Conservation (phyloP, 306 rosid genomes). For the Chamaecrista fasciculata region DNA sequence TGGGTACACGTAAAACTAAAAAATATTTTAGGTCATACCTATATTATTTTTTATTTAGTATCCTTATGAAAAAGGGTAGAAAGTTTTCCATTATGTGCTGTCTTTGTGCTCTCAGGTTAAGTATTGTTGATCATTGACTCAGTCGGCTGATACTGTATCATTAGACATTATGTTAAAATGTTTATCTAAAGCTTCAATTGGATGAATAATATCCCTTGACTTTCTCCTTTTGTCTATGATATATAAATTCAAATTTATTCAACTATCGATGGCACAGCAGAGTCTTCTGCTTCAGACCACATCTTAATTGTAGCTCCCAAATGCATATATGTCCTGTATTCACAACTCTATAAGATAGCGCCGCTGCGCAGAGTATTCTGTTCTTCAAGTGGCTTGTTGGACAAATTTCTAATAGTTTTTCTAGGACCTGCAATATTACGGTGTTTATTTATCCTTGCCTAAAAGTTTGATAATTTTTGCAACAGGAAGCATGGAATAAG, state of each 20-base stretch:
- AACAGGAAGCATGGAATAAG: slow-evolving; percentile 97
- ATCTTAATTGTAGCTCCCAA: not conserved
- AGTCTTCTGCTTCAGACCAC: not conserved
- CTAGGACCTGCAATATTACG: not conserved
- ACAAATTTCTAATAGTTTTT: not conserved
- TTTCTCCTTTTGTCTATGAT: not conserved
- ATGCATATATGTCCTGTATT: not conserved
- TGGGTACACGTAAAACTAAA: not conserved
- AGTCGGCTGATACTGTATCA: not conserved
- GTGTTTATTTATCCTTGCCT: slow-evolving; percentile 12
- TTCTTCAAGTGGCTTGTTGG: not conserved
- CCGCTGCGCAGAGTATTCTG: too few species aligned
- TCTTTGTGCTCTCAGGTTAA: not conserved
- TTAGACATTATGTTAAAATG: not conserved
- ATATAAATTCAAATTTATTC: not conserved
- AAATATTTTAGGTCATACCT: not conserved
- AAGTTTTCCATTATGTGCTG: not conserved
- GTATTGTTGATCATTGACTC: not conserved
- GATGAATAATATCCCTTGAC: not conserved
- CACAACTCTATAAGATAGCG: too few species aligned
- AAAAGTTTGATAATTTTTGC: slow-evolving; percentile 29
- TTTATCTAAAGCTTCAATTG: not conserved
- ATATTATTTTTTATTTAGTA: not conserved
- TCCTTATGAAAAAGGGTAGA: not conserved
- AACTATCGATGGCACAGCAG: not conserved